Conservation (phyloP, 2,329 filamentous ascomycete genomes). For the Colletotrichum abscissum region DNA sequence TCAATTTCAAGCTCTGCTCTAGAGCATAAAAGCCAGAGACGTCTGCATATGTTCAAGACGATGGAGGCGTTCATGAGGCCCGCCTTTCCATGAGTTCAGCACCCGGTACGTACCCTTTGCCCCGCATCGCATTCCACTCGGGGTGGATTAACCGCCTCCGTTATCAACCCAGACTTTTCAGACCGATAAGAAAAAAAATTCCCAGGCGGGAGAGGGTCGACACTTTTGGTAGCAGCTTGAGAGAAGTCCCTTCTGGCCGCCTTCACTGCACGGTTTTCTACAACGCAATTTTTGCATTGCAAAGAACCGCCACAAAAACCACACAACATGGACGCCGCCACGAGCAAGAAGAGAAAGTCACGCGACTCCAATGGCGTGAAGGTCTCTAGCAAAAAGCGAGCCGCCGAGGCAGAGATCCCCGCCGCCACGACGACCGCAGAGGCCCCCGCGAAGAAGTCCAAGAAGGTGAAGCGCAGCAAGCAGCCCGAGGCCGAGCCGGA, state of each 20-base stretch:
- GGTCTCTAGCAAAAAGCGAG: constrained; percentile 48
- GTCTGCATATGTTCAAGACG: no score
- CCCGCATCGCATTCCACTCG: neutral
- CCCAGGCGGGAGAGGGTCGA: constrained; percentile 9
- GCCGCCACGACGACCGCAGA: constrained; percentile 37
- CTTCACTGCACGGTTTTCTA: neutral
- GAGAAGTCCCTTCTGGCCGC: neutral
- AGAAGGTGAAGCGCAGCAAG: constrained; percentile 55
- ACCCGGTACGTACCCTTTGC: constrained; percentile 2
- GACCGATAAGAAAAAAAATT: constrained; percentile 36
- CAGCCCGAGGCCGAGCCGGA: constrained; percentile 41
- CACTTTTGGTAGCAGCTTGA: neutral
- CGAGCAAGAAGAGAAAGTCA: constrained; percentile 57
- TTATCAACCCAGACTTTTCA: constrained; percentile 25
- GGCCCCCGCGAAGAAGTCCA: constrained; percentile 48
- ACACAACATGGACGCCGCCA: constrained; percentile 36
- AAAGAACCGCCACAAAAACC: constrained; percentile 26
- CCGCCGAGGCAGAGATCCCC: constrained; percentile 45
- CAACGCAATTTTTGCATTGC: neutral
- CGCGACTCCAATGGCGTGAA: constrained; percentile 46
- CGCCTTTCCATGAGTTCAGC: no score
- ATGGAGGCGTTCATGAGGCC: neutral
- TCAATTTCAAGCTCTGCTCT: no score
- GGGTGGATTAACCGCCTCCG: constrained; percentile 22
- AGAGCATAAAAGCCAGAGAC: no score